These are phyloP conservation scores for Fusarium decemcellulare DNA, from an alignment of 2,329 filamentous ascomycete species.

Conservation along the genomic window DNA sequence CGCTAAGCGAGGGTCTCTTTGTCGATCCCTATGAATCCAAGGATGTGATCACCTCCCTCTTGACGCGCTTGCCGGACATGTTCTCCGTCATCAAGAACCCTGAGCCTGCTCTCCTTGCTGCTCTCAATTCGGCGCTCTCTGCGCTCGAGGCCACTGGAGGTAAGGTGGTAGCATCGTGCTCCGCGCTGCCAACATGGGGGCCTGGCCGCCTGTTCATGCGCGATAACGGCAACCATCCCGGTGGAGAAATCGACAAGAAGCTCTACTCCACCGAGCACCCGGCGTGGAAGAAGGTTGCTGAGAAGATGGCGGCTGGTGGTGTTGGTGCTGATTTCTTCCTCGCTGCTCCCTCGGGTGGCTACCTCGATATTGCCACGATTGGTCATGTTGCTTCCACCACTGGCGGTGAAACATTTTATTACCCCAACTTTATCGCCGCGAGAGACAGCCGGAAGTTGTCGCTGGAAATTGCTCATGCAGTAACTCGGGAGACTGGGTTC, in stretches of 20 bases:
- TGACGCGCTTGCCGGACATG: conserved; percentile 85
- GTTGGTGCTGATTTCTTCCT: conserved; percentile 96
- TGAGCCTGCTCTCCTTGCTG: conserved; percentile 88
- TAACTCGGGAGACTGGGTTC: conserved; percentile 92
- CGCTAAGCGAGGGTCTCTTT: conserved; percentile 91
- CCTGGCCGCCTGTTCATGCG: conserved; percentile 88
- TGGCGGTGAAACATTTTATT: conserved; percentile 97
- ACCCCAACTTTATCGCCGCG: conserved; percentile 93
- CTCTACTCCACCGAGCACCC: conserved; percentile 92
- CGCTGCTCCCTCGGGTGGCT: conserved; percentile 89
- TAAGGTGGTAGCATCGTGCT: conserved; percentile 90
- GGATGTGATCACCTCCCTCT: conserved; percentile 88
- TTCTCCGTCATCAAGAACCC: conserved; percentile 92
- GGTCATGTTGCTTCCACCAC: conserved; percentile 90
- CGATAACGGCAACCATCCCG: conserved; percentile 88
- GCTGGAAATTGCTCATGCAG: conserved; percentile 86
- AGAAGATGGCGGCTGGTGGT: conserved; percentile 89
- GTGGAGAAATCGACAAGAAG: conserved; percentile 92
- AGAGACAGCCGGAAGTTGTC: conserved; percentile 88
- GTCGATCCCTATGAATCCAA: conserved; percentile 94
- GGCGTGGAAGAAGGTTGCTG: conserved; percentile 87
- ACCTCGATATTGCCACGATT: conserved; percentile 93
- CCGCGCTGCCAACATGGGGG: conserved; percentile 91
- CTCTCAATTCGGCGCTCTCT: conserved; percentile 86
- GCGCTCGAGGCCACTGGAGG: conserved; percentile 90